These are phyloP conservation scores for Mycena rebaudengoi DNA, from an alignment of 768 basidiomycete genomes.

Conservation along the genomic window DNA sequence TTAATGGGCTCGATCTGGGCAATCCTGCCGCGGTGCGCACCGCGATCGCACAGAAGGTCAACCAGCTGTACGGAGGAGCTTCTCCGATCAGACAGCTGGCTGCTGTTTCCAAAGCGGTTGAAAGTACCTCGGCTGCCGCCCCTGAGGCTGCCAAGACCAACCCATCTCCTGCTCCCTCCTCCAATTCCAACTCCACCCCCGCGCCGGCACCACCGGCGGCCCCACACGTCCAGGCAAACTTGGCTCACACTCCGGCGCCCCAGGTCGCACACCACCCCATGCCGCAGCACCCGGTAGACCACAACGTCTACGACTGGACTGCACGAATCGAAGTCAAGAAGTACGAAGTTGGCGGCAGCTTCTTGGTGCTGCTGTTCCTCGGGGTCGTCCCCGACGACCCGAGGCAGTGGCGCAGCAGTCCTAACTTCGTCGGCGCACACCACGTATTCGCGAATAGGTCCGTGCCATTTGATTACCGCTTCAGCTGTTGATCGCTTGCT, in stretches of 20 bases:
- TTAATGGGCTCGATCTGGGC: conserved; percentile 45
- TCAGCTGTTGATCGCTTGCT: neutral
- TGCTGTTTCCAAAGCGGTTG: neutral
- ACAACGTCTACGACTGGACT: conserved; percentile 47
- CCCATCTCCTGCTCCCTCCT: too few relatives aligned
- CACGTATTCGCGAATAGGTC: conserved; percentile 49
- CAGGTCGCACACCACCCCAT: neutral
- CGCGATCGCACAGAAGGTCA: conserved; percentile 43
- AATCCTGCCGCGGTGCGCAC: conserved; percentile 34
- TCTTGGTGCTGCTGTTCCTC: conserved; percentile 55
- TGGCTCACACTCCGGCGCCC: too few relatives aligned
- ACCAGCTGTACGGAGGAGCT: conserved; percentile 42
- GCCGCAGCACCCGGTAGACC: neutral
- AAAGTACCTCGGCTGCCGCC: neutral
- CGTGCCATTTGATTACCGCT: too few relatives aligned
- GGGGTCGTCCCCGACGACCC: conserved; percentile 49
- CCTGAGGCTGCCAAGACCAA: too few relatives aligned
- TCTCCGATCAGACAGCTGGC: too few relatives aligned
- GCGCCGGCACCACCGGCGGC: too few relatives aligned
- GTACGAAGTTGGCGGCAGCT: conserved; percentile 50
- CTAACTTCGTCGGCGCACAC: conserved; percentile 51
- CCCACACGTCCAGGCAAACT: too few relatives aligned
- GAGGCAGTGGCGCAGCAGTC: conserved; percentile 43
- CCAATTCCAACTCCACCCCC: too few relatives aligned
- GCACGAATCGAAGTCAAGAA: conserved; percentile 50